Base-by-base conservation (phyloP, 164 flowering plant genomes). In the Nymphaea colorata region DNA sequence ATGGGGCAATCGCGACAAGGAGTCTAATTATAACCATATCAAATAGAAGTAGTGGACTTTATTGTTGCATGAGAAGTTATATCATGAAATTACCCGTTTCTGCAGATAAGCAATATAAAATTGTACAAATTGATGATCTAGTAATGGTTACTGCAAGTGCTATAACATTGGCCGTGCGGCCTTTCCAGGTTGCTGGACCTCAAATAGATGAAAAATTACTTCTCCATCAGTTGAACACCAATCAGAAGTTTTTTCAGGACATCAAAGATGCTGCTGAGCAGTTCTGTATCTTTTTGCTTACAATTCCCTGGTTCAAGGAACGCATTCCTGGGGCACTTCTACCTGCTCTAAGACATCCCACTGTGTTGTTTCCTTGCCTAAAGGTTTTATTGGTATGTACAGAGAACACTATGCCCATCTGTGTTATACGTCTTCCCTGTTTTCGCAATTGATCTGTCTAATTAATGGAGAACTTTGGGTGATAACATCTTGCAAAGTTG, bases 101-200 rank as follows among this genome's bases (percentile, higher is more conserved):
- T 61, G 60, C 43, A 66, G 68, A 79, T 11, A 71, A 76, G 11
- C 80, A 66, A 70, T 59, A 47, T 59, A 61, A 44, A 42, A 66
- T 65, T 61, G 66, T 73, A 42, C 86, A 71, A 71, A 76, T 75
- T 59, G 92, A 88, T 73, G 88, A 86, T 47, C 77, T 65, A 45
- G 81, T 95, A 67, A 73, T 95, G 78, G 85, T 95, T 64, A 83
- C 84, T 65, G 92, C 91, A 44, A 87, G 96, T 86, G 94, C 89
- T 62, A 70, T 90, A 71, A 90, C 97, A 61, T 69, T 90, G 71
- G 92, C 88, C 51, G 66, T 95, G 72, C 80, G 99, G 51, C 97
- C 99, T 63, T 86, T 95, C 76, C 88, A 86, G 69, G 44, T 71
- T 63, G 71, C 70, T 18, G 68, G 42, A 61, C 57, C 57, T 51